Evolutionary conservation across 352 stramenopile species (phyloP).

Genomic region (Phytophthora parvispora): DNA sequence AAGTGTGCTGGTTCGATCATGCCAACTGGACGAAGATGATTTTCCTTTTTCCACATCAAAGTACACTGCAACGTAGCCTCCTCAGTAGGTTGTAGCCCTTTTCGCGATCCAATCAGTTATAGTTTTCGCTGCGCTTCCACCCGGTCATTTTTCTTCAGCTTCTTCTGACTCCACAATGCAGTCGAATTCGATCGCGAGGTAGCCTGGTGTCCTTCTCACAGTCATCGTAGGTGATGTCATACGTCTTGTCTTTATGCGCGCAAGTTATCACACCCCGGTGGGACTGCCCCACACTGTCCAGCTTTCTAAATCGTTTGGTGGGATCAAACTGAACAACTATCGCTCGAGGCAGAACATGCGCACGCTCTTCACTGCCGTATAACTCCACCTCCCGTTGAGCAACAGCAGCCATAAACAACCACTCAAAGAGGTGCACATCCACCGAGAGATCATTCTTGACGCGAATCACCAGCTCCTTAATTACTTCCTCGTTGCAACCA

Average conservation of each 20-base stretch:
- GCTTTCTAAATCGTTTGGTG: slow-evolving; percentile 18
- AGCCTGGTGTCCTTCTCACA: too few species aligned
- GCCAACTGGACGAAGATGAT: slow-evolving; percentile 39
- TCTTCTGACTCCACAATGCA: too few species aligned
- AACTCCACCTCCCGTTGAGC: background rate
- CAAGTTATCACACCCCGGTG: too few species aligned
- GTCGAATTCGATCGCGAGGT: too few species aligned
- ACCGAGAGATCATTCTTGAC: slow-evolving; percentile 2
- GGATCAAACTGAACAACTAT: slow-evolving; percentile 9
- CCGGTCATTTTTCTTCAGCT: too few species aligned
- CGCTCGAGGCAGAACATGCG: slow-evolving; percentile 8
- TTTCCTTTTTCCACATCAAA: slow-evolving; percentile 27
- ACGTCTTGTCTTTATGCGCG: too few species aligned
- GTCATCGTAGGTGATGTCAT: too few species aligned
- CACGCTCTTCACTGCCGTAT: background rate
- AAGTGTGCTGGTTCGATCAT: slow-evolving; percentile 30
- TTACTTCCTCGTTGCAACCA: background rate
- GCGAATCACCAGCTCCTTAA: background rate
- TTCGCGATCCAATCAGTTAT: slow-evolving; percentile 34
- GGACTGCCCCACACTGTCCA: too few species aligned
- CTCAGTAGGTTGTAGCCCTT: slow-evolving; percentile 33
- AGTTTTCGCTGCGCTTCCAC: slow-evolving; percentile 20
- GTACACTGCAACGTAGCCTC: slow-evolving; percentile 38
- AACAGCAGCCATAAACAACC: slow-evolving; percentile 11
- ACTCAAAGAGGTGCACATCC: slow-evolving; percentile 12